Evolutionary conservation across 1,139 yeast genomes (phyloP), one percentile per base, ranked within the genome.

Genomic region (Blastobotrys arbuscula): DNA sequence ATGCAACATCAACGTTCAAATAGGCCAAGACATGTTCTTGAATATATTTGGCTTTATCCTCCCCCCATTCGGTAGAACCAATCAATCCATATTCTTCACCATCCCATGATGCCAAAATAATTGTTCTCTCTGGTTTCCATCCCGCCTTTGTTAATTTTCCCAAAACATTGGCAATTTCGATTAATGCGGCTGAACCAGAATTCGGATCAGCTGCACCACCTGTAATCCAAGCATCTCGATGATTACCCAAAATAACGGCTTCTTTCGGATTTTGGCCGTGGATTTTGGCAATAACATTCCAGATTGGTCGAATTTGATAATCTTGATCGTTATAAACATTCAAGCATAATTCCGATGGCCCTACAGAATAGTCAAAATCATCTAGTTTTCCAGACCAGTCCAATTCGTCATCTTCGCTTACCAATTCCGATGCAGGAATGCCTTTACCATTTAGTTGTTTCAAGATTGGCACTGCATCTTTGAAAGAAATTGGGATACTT

Each of bases 191-290:
- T 28, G 82, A 73, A 0, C 88, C 88, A 42, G 81, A 74, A 62
- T 81, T 81, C 42, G 89, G 87, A 62, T 82, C 88, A 15, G 80
- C 82, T 2, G 85, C 85, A 20, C 85, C 85, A 47, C 84, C 83
- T 46, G 76, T 74, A 52, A 84, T 81, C 88, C 88, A 82, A 1
- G 87, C 78, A 59, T 82, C 89, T 50, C 86, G 75, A 59, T 82
- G 89, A 60, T 82, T 82, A 39, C 89, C 89, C 42, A 82, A 62
- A 28, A 82, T 60, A 47, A 82, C 70, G 3, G 78, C 78, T 52
- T 79, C 81, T 49, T 75, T 72, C 26, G 66, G 60, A 36, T 70
- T 67, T 13, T 65, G 63, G 36, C 89, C 89, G 47, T 72, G 73
- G 38, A 80, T 65, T 31, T 69, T 70, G 23, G 81, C 88, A 58